These are phyloP conservation scores for Zoysia japonica DNA, from an alignment of 176 grass and related monocot species.

Conservation along the genomic window DNA sequence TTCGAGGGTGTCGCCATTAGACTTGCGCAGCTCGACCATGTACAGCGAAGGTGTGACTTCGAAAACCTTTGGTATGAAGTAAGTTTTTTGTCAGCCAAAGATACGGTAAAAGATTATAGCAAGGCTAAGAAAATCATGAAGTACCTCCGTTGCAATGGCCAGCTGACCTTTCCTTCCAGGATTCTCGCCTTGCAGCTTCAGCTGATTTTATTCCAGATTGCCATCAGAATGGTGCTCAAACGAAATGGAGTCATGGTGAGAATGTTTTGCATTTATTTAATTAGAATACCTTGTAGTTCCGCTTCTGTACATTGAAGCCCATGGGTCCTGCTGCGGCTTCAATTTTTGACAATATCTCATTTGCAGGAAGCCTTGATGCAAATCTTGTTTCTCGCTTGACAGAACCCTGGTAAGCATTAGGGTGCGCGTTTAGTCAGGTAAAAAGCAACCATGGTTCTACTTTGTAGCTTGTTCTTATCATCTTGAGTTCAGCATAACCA, in stretches of 20 bases:
- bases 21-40: slow-evolving; percentile 93
- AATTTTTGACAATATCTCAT: slow-evolving; percentile 90
- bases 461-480: no score
- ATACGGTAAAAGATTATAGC: not conserved
- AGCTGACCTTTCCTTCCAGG: slow-evolving; percentile 95
- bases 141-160: slow-evolving; percentile 90
- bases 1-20: slow-evolving; percentile 88
- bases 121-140: not conserved
- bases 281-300: slow-evolving; percentile 81
- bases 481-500: not conserved
- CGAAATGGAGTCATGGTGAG: not conserved
- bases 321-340: slow-evolving; percentile 82
- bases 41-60: slow-evolving; percentile 87
- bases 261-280: not conserved
- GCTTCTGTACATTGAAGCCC: slow-evolving; percentile 87
- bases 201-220: slow-evolving; percentile 48
- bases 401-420: slow-evolving; percentile 45
- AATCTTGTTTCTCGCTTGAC: slow-evolving; percentile 94
- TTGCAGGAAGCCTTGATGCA: slow-evolving; percentile 88
- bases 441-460: not conserved
- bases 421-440: not conserved
- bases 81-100: not conserved
- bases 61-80: slow-evolving; percentile 64
- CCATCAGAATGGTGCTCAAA: slow-evolving; percentile 17
- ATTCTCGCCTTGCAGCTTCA: slow-evolving; percentile 93